Conservation (phyloP, 768 basidiomycete genomes). For the Suillus bovinus region DNA sequence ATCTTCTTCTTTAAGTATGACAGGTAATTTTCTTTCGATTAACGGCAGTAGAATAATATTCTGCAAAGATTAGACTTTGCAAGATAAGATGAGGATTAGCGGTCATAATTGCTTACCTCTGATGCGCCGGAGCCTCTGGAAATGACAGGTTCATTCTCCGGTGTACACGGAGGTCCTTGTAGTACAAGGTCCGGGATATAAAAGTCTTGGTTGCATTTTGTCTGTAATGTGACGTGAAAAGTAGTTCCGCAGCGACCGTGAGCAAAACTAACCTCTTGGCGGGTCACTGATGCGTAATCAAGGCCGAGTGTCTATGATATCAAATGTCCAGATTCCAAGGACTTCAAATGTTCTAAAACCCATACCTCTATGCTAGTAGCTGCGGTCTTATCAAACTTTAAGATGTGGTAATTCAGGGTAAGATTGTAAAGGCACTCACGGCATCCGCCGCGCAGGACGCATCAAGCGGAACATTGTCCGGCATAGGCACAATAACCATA, state of each 20-base stretch:
- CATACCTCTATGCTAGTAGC: not conserved
- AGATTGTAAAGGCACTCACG: not conserved
- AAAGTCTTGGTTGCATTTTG: not conserved
- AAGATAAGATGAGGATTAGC: not conserved
- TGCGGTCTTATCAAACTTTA: not conserved
- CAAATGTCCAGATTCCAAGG: not conserved
- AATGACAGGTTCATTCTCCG: not conserved
- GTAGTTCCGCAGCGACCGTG: not conserved
- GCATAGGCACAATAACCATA: not conserved
- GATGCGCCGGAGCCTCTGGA: not conserved
- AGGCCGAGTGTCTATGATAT: not conserved
- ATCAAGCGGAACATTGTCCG: not conserved
- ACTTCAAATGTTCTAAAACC: not conserved
- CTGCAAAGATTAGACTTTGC: conserved; percentile 1
- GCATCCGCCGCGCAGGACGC: not conserved
- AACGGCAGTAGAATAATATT: not conserved
- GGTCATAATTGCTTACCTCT: not conserved
- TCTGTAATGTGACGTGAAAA: conserved; percentile 2
- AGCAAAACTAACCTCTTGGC: conserved; percentile 1
- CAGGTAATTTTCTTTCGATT: not conserved
- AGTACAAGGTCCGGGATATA: not conserved
- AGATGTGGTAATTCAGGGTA: not conserved
- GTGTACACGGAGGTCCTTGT: not conserved
- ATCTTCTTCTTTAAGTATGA: not conserved
- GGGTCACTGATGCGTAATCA: not conserved